These are phyloP conservation scores for Komagataea norvegica DNA, from an alignment of 1,139 yeast genomes.

Conservation along the genomic window DNA sequence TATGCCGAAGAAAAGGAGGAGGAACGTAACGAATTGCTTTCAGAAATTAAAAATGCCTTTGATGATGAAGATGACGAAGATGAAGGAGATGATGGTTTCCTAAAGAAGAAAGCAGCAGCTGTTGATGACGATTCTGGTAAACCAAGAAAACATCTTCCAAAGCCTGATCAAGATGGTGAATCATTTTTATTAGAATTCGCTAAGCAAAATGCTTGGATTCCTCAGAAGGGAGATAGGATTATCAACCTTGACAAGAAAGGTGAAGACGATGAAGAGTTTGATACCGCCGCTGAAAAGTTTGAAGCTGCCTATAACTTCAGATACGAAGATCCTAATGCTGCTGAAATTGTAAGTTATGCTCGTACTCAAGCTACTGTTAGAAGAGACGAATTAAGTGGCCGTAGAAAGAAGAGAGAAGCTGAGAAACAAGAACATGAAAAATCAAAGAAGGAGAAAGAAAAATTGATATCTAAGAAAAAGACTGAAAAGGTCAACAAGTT, in stretches of 20 bases:
- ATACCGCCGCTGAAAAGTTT: conserved; percentile 84
- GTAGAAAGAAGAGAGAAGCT: conserved; percentile 80
- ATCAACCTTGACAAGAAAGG: conserved; percentile 48
- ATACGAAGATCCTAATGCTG: conserved; percentile 86
- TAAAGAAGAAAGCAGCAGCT: conserved; percentile 49
- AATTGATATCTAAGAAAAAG: conserved; percentile 66
- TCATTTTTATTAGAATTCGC: conserved; percentile 71
- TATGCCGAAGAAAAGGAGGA: conserved; percentile 72
- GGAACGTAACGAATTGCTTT: conserved; percentile 64
- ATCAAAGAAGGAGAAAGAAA: conserved; percentile 53
- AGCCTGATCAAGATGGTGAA: conserved; percentile 61
- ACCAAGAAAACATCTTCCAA: conserved; percentile 46
- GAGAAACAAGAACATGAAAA: conserved; percentile 50
- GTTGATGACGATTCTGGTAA: conserved; percentile 22
- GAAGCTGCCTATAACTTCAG: conserved; percentile 94
- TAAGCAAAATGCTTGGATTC: conserved; percentile 84
- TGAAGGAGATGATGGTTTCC: conserved; percentile 50
- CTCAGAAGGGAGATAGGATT: conserved; percentile 49
- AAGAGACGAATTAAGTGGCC: conserved; percentile 65
- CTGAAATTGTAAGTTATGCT: conserved; percentile 94
- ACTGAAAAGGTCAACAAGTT: conserved; percentile 72
- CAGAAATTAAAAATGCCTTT: conserved; percentile 71
- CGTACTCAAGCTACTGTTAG: conserved; percentile 92
- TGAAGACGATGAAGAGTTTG: conserved; percentile 72
- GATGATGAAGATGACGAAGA: conserved; percentile 39